Base-by-base conservation (phyloP, 139 green algal species). In the Tetradesmus obliquus region DNA sequence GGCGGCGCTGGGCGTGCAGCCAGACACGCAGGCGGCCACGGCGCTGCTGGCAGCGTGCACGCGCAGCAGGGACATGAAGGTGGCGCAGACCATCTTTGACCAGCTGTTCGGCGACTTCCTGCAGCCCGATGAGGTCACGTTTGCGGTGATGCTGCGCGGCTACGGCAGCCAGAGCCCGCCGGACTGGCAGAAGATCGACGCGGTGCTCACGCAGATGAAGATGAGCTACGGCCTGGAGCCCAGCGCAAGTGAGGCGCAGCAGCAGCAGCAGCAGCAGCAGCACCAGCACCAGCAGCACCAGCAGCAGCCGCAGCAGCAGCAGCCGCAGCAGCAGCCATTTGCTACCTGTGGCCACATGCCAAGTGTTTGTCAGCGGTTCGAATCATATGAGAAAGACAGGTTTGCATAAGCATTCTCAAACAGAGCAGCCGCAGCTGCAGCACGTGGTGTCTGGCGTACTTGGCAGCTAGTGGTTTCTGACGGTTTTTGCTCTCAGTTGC, bases 71-170 rank as follows among this genome's bases (percentile, higher is more conserved):
- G 95, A 98, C 79, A 97, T 98, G 95, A 94, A 96, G 20, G 94
- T 99, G 91, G 97, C 97, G 8, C 93, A 97, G 76, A 95, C 72
- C 72, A 93, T 97, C 0, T 98, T 98, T 91, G 94, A 97, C 2
- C 94, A 98, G 92, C 92, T 98, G 20, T 98, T 98, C 92, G 96
- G 95, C n/a, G 93, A 96, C 53, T 94, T 97, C 58, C 94, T 98
- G 85, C 4, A 91, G 58, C 96, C 96, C 3, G 97, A 99, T 91
- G 97, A 98, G 74, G 93, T 99, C 2, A 94, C 96, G 1, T 99
- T 98, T 93, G 93, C 93, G 2, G 96, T 98, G 22, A 86, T 99
- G 91, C 92, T 98, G 66, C 90, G 96, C 1, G 97, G 97, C 17
- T 98, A 98, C 80, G 97, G 97, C 88, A 88, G 58, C 3, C 55